These are phyloP conservation scores for Boletus sensibilis DNA, from an alignment of 768 basidiomycete genomes.

Conservation along the genomic window DNA sequence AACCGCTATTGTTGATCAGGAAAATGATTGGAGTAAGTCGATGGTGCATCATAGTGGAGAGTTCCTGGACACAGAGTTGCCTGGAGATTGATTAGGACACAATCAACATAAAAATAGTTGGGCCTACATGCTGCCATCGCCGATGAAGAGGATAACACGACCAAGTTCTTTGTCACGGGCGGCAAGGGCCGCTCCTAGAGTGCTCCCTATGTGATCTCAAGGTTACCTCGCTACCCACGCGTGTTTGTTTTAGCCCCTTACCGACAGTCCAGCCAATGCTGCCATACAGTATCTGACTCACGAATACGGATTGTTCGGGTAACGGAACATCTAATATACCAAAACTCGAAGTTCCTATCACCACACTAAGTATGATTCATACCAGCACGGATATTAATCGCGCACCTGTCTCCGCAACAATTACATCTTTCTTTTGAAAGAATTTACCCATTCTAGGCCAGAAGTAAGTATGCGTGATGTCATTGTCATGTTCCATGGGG, in stretches of 20 bases:
- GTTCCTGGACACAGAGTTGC: slow-evolving; percentile 78
- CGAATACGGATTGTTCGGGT: slow-evolving; percentile 62
- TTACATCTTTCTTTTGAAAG: slow-evolving; percentile 70
- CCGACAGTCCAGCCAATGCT: slow-evolving; percentile 90
- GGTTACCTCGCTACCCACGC: background rate
- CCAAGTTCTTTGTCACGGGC: slow-evolving; percentile 60
- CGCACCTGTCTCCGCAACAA: slow-evolving; percentile 83
- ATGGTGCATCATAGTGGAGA: slow-evolving; percentile 77
- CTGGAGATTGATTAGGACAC: slow-evolving; percentile 34
- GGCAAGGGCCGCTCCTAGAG: slow-evolving; percentile 79
- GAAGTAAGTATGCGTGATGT: slow-evolving; percentile 76
- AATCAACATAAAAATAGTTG: background rate
- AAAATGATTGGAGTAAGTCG: slow-evolving; percentile 82
- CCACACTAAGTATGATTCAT: background rate
- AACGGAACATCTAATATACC: slow-evolving; percentile 81
- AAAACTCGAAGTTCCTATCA: slow-evolving; percentile 71
- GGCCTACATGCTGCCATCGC: slow-evolving; percentile 76
- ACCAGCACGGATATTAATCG: background rate
- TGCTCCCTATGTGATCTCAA: slow-evolving; percentile 42
- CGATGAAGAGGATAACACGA: slow-evolving; percentile 80
- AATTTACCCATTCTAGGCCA: slow-evolving; percentile 80
- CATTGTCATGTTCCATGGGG: slow-evolving; percentile 48
- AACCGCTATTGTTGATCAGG: slow-evolving; percentile 76
- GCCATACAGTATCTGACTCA: slow-evolving; percentile 86
- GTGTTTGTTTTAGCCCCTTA: slow-evolving; percentile 24